Evolutionary conservation across 2,329 filamentous ascomycete species (phyloP), one percentile per base, ranked within the genome.

Genomic region (Cladophialophora carrionii): DNA sequence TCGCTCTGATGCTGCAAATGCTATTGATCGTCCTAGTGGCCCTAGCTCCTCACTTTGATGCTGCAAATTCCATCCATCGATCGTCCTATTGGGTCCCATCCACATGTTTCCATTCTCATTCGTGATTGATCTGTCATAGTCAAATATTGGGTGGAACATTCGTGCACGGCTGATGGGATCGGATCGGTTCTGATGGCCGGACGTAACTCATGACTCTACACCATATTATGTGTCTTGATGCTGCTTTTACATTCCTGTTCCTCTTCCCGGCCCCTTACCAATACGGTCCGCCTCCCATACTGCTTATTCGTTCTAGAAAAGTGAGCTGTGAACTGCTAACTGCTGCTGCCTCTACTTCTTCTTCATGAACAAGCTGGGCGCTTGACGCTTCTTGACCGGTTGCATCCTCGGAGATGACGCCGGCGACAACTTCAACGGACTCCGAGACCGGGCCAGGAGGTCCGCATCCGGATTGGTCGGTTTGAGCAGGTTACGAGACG

Each of bases 281-380:
- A 3, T 29, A 6, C 26, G 6, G 26, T 29, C 37, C 6, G n/a
- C 6, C 5, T 7, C 5, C 37, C 3, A 7, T n/a, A 3, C 37
- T 43, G 4, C 6, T 43, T n/a, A 10, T 34, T 3, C 37, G 6
- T 29, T 29, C 26, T 3, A 29, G 26, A 29, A 6, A 3, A 29
- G 26, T 29, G 26, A 29, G 26, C 26, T 6, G 26, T 29, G 26
- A 29, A 29, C 26, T 29, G 26, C 6, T 2, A 43, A 14, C 4
- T 5, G 17, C 34, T 14, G 48, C 3, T 9, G 8, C 20, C 24
- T 29, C 41, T 51, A 51, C 24, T 51, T 51, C 48, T 20, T 51
- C 48, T 26, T 51, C 57, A 65, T 60, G 52, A 69, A 69, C 20
- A 67, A 52, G 31, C 61, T 66, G 20, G 68, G 65, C 1, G 63